Base-by-base conservation (phyloP, 495 filamentous ascomycete species). In the Cudoniella acicularis region DNA sequence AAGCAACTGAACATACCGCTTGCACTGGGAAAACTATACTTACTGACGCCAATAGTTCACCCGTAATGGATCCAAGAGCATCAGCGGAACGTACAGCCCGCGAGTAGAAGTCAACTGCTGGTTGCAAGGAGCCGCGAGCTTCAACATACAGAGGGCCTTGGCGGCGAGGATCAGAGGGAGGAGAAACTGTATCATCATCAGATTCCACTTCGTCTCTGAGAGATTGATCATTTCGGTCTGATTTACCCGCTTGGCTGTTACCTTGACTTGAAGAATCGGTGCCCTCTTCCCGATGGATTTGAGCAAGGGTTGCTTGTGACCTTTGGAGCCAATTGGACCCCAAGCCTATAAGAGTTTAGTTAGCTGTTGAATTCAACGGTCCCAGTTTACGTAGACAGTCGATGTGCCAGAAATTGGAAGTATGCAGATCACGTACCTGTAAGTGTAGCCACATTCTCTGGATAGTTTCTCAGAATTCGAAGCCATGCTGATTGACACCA, bases 401-500 rank as follows among this genome's bases (percentile, higher is more conserved):
- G 30, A 36, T 6, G 30, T 36, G 4, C 22, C 4, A 13, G n/a
- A 4, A 18, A 27, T 22, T 2, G 16, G 23, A 24, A 0, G 42
- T n/a, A n/a, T n/a, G n/a, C n/a, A n/a, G n/a, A n/a, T n/a, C n/a
- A n/a, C 67, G 56, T 64, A 79, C 78, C 76, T 63, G 67, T 67
- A 42, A 82, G 67, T 3, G 71, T 71, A 6, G 69, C 72, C 10
- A 75, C 69, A 60, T 76, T 72, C 1, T 69, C 62, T 25, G 75
- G 71, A 52, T 78, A 66, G 36, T 70, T 59, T 48, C 72, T 62
- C 10, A 79, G 61, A n/a, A 80, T 60, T 40, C 68, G 60, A 27
- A 79, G 66, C 70, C 75, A 77, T 42, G 76, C 68, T 51, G 68
- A 56, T 43, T 79, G 70, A 40, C 77, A 79, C 75, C 76, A 83